These are phyloP conservation scores for Nakazawaea ernobii DNA, from an alignment of 805 yeast genomes.

Conservation along the genomic window DNA sequence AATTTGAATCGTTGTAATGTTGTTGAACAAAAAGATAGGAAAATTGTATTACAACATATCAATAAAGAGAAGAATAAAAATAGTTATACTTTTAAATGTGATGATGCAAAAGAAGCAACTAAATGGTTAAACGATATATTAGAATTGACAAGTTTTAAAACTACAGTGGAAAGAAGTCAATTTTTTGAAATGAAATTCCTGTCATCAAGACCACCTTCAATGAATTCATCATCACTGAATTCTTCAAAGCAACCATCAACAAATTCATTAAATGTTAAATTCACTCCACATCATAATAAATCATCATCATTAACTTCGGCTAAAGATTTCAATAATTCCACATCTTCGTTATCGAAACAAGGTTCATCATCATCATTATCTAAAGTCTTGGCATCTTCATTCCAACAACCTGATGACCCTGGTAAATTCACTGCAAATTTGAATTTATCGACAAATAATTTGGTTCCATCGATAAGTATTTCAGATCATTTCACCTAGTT, in stretches of 20 bases:
- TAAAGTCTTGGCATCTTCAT: no score
- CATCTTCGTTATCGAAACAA: background rate
- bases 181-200: slow-evolving; percentile 28
- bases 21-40: slow-evolving; percentile 25
- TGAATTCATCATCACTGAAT: background rate
- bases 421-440: slow-evolving; percentile 10
- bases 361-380: slow-evolving; percentile 5
- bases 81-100: slow-evolving; percentile 36
- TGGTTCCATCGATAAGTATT: slow-evolving; percentile 8
- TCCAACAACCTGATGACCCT: slow-evolving; percentile 2
- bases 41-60: slow-evolving; percentile 33
- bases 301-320: background rate
- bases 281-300: background rate
- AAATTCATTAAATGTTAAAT: background rate
- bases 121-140: slow-evolving; percentile 53
- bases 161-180: slow-evolving; percentile 44
- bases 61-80: slow-evolving; percentile 18
- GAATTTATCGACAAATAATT: slow-evolving; percentile 6
- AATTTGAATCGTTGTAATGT: slow-evolving; percentile 29
- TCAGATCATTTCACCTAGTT: slow-evolving; percentile 4
- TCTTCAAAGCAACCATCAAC: slow-evolving; percentile 5
- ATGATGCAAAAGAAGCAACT: slow-evolving; percentile 34
- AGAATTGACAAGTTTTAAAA: slow-evolving; percentile 43
- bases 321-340: background rate
- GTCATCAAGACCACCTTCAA: slow-evolving; percentile 1